A percentile compares a stretch with the other conserved stretches of the same genome.
Evolutionary conservation across 257 asterid species (phyloP).

Genomic region (Nemophila menziesii): DNA sequence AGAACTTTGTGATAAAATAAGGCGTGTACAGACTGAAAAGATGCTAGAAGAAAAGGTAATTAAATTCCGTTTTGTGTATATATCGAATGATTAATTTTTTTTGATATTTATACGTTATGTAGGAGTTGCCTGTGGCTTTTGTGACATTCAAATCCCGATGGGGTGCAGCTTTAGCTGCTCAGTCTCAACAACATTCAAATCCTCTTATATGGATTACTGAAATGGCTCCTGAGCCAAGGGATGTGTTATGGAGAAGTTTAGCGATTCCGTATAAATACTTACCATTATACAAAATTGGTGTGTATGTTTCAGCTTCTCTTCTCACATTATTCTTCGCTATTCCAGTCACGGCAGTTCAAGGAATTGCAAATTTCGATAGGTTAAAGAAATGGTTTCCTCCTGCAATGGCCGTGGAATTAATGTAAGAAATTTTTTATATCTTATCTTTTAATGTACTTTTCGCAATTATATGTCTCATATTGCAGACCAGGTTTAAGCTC

Average conservation of each 20-base stretch:
- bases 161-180: slow-evolving; percentile 95
- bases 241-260: slow-evolving; percentile 74
- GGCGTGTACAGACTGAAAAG: slow-evolving; percentile 31
- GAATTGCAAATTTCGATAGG: slow-evolving; percentile 73
- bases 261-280: slow-evolving; percentile 36
- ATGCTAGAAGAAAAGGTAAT: slow-evolving; percentile 61
- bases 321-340: slow-evolving; percentile 83
- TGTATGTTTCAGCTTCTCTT: slow-evolving; percentile 46
- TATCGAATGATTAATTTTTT: neutral
- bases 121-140: slow-evolving; percentile 82
- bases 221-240: slow-evolving; percentile 95
- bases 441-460: neutral
- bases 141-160: slow-evolving; percentile 81
- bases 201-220: slow-evolving; percentile 82
- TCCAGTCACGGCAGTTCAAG: slow-evolving; percentile 91
- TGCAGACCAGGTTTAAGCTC: slow-evolving; percentile 85
- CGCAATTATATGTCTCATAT: slow-evolving; percentile 8
- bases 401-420: slow-evolving; percentile 75
- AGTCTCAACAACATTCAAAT: slow-evolving; percentile 77
- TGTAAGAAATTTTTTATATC: slow-evolving; percentile 34
- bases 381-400: slow-evolving; percentile 90
- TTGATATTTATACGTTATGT: slow-evolving; percentile 1
- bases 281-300: slow-evolving; percentile 49
- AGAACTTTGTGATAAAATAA: slow-evolving; percentile 37
- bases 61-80: neutral